phyloP scores from a whole-genome alignment of 345 rosid species.

The Eucalyptus erythrocorys region DNA sequence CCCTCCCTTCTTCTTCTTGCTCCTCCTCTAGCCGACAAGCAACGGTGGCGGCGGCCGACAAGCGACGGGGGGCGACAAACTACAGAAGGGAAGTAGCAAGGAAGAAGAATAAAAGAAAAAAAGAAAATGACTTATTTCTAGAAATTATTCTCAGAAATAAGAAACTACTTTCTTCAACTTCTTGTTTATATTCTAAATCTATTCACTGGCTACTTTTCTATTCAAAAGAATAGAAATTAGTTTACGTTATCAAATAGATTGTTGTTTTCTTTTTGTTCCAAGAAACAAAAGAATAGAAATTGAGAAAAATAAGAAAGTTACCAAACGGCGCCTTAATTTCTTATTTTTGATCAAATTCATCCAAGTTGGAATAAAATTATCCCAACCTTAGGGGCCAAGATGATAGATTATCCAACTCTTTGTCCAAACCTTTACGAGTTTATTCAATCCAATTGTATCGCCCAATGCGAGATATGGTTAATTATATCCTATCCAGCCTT shows the following conservation, averaged over 20 bases:
- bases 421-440: background rate
- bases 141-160: accelerated
- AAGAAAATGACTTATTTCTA: no score
- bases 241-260: no score
- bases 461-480: background rate
- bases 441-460: background rate
- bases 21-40: no score
- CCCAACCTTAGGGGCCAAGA: background rate
- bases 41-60: accelerated
- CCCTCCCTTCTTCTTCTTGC: no score
- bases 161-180: accelerated
- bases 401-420: background rate
- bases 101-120: no score
- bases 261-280: accelerated
- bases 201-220: no score
- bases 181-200: no score
- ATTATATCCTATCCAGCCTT: background rate
- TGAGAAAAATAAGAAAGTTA: no score
- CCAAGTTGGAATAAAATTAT: background rate
- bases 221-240: accelerated
- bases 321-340: accelerated
- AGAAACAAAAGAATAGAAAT: accelerated
- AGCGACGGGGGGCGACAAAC: accelerated
- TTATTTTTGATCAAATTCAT: background rate
- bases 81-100: accelerated